These are phyloP conservation scores for Tieghemiomyces parasiticus DNA, from an alignment of 192 early-diverging fungal genomes.

Conservation along the genomic window DNA sequence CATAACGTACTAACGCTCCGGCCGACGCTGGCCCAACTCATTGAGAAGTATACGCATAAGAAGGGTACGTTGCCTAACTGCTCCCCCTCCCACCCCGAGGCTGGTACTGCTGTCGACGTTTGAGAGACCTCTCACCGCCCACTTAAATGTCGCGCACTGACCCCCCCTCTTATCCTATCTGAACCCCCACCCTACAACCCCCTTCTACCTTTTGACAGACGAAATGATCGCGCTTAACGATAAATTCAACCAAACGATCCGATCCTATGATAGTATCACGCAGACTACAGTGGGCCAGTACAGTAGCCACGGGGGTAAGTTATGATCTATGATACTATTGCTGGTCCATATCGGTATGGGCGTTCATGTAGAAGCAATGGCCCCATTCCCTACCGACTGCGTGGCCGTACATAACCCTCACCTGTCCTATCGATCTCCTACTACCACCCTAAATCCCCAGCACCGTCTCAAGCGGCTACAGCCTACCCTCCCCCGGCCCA, in stretches of 20 bases:
- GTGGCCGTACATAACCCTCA: too few species aligned
- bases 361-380: too few species aligned
- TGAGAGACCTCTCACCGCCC: neutral
- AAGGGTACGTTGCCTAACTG: conserved; percentile 44
- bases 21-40: conserved; percentile 71
- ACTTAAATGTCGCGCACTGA: neutral
- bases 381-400: too few species aligned
- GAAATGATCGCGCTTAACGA: conserved; percentile 56
- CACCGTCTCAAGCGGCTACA: too few species aligned
- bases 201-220: conserved; percentile 28
- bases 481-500: too few species aligned
- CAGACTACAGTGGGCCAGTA: conserved; percentile 46
- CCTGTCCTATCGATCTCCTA: too few species aligned
- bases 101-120: neutral
- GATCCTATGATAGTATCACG: conserved; percentile 60
- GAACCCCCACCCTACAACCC: too few species aligned
- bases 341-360: too few species aligned
- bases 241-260: conserved; percentile 49
- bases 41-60: conserved; percentile 69
- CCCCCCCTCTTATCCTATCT: neutral
- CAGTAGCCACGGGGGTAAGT: conserved; percentile 16
- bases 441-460: too few species aligned
- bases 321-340: too few species aligned
- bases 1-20: conserved; percentile 62
- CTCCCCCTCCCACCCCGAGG: too few species aligned